Conservation (phyloP, 2,329 filamentous ascomycete species). For the Ophiostoma angusticollis region DNA sequence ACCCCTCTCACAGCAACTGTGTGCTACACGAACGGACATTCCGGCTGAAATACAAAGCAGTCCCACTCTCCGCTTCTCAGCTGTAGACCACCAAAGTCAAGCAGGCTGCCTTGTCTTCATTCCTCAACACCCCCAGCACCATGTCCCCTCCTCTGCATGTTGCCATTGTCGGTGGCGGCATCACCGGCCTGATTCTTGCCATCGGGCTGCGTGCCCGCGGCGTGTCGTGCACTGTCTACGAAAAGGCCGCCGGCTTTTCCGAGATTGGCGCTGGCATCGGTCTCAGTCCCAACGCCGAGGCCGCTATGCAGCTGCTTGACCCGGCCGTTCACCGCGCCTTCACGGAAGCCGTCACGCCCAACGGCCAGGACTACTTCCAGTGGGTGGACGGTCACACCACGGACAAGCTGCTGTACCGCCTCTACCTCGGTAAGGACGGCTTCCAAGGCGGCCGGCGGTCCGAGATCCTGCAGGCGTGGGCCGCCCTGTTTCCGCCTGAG, state of each 20-base stretch:
- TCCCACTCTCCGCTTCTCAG: not conserved
- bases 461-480: conserved; percentile 28
- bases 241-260: conserved; percentile 28
- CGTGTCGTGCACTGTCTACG: conserved; percentile 32
- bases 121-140: not conserved
- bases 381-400: conserved; percentile 26
- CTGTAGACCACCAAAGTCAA: not conserved
- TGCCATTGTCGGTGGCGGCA: conserved; percentile 39
- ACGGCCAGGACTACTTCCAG: conserved; percentile 30
- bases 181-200: conserved; percentile 35
- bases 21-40: too few species aligned
- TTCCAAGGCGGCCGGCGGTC: conserved; percentile 29
- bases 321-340: conserved; percentile 26
- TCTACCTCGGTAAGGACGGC: conserved; percentile 26
- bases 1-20: not conserved
- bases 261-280: conserved; percentile 40
- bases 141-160: conserved; percentile 17
- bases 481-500: conserved; percentile 18
- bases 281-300: conserved; percentile 37
- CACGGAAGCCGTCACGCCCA: conserved; percentile 24
- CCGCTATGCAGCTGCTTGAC: conserved; percentile 28
- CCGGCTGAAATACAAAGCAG: too few species aligned
- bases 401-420: conserved; percentile 21
- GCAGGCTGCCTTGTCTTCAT: too few species aligned
- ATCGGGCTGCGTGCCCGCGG: conserved; percentile 31